phyloP scores from a whole-genome alignment of 768 basidiomycete genomes.

The Panaeolus cyanescens region DNA sequence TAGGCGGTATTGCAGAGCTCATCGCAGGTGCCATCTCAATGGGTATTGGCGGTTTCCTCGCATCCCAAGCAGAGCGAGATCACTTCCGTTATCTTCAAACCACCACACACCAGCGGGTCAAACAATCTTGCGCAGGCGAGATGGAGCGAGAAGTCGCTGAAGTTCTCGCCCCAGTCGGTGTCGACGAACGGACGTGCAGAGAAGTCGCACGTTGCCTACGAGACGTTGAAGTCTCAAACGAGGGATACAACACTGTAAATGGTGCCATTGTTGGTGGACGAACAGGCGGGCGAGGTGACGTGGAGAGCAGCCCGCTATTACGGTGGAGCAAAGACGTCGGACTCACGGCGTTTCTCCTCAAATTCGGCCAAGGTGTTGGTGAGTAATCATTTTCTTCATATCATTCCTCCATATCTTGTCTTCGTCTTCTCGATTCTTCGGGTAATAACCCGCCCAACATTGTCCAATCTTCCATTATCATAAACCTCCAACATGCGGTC shows the following conservation, averaged over 20 bases:
- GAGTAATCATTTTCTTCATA: conserved; percentile 25
- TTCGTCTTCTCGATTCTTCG: background rate
- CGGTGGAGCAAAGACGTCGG: conserved; percentile 82
- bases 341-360: conserved; percentile 90
- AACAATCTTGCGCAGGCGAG: conserved; percentile 88
- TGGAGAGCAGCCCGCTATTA: conserved; percentile 52
- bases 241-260: conserved; percentile 14
- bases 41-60: conserved; percentile 98
- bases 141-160: conserved; percentile 94
- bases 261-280: conserved; percentile 8
- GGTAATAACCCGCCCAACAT: background rate
- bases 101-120: conserved; percentile 79
- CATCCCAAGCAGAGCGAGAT: conserved; percentile 95
- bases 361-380: conserved; percentile 94
- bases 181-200: conserved; percentile 79
- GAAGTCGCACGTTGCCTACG: conserved; percentile 78
- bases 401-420: background rate
- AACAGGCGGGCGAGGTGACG: conserved; percentile 35
- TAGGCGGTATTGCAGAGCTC: conserved; percentile 94
- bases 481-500: background rate
- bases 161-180: conserved; percentile 86
- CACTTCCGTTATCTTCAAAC: conserved; percentile 83
- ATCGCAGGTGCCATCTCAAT: conserved; percentile 97
- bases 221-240: conserved; percentile 56
- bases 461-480: background rate